Conservation (phyloP, 352 stramenopile species). For the Globisporangium spiculum region DNA sequence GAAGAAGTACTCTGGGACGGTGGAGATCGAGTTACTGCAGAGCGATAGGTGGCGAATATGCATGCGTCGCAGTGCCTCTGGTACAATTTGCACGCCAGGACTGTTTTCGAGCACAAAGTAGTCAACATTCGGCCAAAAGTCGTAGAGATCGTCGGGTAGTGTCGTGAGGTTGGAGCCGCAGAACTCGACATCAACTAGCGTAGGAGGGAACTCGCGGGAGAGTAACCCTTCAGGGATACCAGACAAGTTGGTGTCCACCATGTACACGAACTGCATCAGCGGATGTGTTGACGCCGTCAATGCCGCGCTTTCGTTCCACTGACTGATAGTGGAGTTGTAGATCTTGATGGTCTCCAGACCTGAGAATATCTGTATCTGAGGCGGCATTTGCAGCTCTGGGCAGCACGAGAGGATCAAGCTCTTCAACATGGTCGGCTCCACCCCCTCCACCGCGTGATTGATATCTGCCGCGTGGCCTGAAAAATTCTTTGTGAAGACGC, state of each 20-base stretch:
- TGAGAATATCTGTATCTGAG: background rate
- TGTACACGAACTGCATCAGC: slow-evolving; percentile 6
- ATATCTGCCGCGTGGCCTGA: background rate
- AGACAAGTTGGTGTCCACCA: slow-evolving; percentile 5
- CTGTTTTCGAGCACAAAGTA: slow-evolving; percentile 15
- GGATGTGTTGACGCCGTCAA: background rate
- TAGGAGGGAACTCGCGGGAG: slow-evolving; percentile 9
- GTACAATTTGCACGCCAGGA: background rate
- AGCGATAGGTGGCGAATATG: slow-evolving; percentile 6
- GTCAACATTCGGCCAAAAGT: slow-evolving; percentile 8
- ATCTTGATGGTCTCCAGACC: slow-evolving; percentile 9
- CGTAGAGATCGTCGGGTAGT: slow-evolving; percentile 1
- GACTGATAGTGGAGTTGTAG: slow-evolving; percentile 5
- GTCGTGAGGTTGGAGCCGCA: slow-evolving; percentile 6
- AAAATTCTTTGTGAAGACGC: background rate
- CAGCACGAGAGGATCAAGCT: slow-evolving; percentile 13
- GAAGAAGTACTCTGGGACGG: background rate
- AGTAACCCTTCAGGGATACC: background rate
- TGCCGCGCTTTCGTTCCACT: background rate
- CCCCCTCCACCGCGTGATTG: background rate
- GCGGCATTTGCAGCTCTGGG: slow-evolving; percentile 4
- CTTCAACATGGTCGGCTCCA: background rate
- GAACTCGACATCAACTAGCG: slow-evolving; percentile 8
- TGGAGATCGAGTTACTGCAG: slow-evolving; percentile 11
- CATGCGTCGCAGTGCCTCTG: slow-evolving; percentile 5